Percentiles rank a stretch among this genome's conserved stretches.
Evolutionary conservation across 257 asterid species (phyloP).

Genomic region (Rehmannia glutinosa): DNA sequence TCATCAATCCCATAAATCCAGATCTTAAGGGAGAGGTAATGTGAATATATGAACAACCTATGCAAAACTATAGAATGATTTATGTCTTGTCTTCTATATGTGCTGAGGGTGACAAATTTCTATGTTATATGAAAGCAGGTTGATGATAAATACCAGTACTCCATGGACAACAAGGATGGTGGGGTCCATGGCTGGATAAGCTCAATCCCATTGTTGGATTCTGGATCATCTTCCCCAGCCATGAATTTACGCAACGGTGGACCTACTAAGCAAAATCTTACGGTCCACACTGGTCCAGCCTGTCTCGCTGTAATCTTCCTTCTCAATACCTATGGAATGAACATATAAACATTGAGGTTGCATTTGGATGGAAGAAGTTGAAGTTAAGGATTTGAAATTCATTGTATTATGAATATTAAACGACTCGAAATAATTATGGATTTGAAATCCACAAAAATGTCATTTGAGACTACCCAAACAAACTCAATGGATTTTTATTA

Average conservation of each 20-base stretch:
- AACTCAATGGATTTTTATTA: too few species aligned
- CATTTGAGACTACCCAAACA: too few species aligned
- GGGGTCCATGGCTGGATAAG: slow-evolving; percentile 67
- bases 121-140: slow-evolving; percentile 27
- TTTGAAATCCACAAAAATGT: too few species aligned
- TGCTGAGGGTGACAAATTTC: too few species aligned
- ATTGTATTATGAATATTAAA: too few species aligned
- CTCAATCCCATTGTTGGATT: slow-evolving; percentile 47
- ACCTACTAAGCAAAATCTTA: slow-evolving; percentile 58
- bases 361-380: too few species aligned
- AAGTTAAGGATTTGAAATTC: too few species aligned
- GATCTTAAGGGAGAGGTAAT: slow-evolving; percentile 61
- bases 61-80: too few species aligned
- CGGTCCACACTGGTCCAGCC: slow-evolving; percentile 48
- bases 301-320: slow-evolving; percentile 50
- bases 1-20: slow-evolving; percentile 50
- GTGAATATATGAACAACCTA: not conserved
- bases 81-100: too few species aligned
- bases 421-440: too few species aligned
- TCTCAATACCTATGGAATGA: not conserved
- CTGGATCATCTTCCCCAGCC: slow-evolving; percentile 57
- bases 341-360: too few species aligned
- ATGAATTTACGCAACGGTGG: slow-evolving; percentile 60
- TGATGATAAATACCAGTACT: slow-evolving; percentile 60
- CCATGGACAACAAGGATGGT: slow-evolving; percentile 59